phyloP scores from a whole-genome alignment of 192 early-diverging fungal genomes.

The Funneliformis mosseae region DNA sequence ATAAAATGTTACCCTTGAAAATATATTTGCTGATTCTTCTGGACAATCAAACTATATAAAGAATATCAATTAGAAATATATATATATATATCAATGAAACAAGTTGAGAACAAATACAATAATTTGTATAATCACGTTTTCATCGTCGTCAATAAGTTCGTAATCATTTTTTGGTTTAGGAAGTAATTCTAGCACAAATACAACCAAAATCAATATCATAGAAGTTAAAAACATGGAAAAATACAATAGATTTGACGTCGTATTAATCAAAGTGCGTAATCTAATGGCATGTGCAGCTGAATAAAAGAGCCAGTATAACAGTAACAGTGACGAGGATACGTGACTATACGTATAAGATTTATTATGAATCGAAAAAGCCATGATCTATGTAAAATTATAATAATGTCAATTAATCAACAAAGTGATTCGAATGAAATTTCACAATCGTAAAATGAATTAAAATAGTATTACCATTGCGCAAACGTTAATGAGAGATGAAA shows the following conservation, averaged over 20 bases:
- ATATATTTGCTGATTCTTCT: slow-evolving; percentile 82
- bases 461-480: slow-evolving; percentile 39
- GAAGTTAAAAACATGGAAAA: neutral
- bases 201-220: slow-evolving; percentile 27
- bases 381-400: slow-evolving; percentile 31
- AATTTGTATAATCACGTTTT: slow-evolving; percentile 1
- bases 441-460: neutral
- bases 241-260: too few relatives aligned
- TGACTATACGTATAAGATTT: slow-evolving; percentile 40
- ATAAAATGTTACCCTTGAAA: slow-evolving; percentile 78
- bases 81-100: neutral
- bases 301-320: slow-evolving; percentile 63
- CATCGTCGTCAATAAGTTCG: slow-evolving; percentile 3
- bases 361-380: slow-evolving; percentile 37
- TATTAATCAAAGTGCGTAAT: slow-evolving; percentile 43
- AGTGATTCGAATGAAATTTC: neutral
- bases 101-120: neutral
- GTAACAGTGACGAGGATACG: slow-evolving; percentile 54
- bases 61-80: neutral
- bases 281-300: slow-evolving; percentile 42
- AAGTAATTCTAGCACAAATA: slow-evolving; percentile 28
- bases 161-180: slow-evolving; percentile 19
- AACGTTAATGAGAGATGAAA: slow-evolving; percentile 33
- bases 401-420: neutral
- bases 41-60: slow-evolving; percentile 54